Percentiles rank a stretch among this genome's conserved stretches.
phyloP scores from a whole-genome alignment of 1,139 yeast genomes.

The Lodderomyces beijingensis region DNA sequence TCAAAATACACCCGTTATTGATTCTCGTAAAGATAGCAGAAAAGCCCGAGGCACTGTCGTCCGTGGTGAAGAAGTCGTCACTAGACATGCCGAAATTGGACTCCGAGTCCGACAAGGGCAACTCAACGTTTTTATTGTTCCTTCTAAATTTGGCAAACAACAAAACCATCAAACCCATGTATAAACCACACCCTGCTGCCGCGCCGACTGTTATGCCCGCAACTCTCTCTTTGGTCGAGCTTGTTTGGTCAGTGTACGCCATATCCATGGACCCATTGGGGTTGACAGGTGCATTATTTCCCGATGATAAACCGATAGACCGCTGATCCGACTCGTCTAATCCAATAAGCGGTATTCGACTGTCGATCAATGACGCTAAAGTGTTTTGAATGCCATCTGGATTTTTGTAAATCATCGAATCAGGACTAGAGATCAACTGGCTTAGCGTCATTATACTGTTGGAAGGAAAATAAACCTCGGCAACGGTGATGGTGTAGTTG shows the following conservation, averaged over 20 bases:
- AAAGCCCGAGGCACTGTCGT: slow-evolving; percentile 18
- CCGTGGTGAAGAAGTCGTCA: slow-evolving; percentile 5
- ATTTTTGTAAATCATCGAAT: slow-evolving; percentile 49
- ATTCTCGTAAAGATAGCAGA: slow-evolving; percentile 32
- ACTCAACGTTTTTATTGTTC: slow-evolving; percentile 32
- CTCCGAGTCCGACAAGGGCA: slow-evolving; percentile 43
- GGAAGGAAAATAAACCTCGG: slow-evolving; percentile 70
- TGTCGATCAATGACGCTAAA: slow-evolving; percentile 57
- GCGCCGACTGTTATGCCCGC: slow-evolving; percentile 65
- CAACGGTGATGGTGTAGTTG: slow-evolving; percentile 65
- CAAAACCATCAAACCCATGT: slow-evolving; percentile 49
- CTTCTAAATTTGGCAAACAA: slow-evolving; percentile 35
- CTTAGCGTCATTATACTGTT: slow-evolving; percentile 42
- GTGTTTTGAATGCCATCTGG: slow-evolving; percentile 42
- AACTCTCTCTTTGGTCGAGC: slow-evolving; percentile 36
- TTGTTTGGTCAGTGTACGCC: slow-evolving; percentile 15
- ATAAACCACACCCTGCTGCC: slow-evolving; percentile 59
- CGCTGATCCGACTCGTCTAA: slow-evolving; percentile 21
- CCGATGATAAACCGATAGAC: slow-evolving; percentile 7
- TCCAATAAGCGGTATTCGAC: slow-evolving; percentile 59
- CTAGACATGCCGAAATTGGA: slow-evolving; percentile 29
- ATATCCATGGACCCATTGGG: slow-evolving; percentile 43
- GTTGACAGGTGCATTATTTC: slow-evolving; percentile 13
- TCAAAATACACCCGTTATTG: slow-evolving; percentile 15
- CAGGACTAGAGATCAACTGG: slow-evolving; percentile 34